A percentile compares a stretch with the other conserved stretches of the same genome.
Evolutionary conservation across 495 filamentous ascomycete species (phyloP).

Genomic region (Penicillium nucicola): DNA sequence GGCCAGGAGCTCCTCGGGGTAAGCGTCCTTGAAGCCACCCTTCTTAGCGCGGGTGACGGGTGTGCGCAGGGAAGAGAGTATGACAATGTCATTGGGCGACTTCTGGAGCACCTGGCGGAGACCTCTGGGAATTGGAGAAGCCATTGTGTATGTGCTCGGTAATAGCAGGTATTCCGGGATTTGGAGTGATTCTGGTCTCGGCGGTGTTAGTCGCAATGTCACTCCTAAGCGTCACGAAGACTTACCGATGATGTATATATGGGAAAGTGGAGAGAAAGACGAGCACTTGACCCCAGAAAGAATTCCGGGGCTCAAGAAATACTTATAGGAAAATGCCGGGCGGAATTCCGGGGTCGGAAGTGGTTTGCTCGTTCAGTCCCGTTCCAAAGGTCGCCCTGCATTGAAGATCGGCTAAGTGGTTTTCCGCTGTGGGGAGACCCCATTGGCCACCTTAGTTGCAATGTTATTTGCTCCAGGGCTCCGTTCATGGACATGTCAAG

Average conservation of each 20-base stretch:
- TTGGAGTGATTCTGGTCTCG: conserved; percentile 1
- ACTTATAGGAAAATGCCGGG: conserved; percentile 27
- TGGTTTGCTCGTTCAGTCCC: conserved; percentile 17
- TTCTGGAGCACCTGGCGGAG: conserved; percentile 77
- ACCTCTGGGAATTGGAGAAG: conserved; percentile 58
- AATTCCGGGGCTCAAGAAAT: background rate
- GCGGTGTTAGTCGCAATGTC: background rate
- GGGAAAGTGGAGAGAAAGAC: background rate
- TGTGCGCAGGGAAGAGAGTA: conserved; percentile 84
- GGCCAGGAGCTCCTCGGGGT: conserved; percentile 84
- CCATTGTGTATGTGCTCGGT: conserved; percentile 34
- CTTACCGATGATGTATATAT: conserved; percentile 6
- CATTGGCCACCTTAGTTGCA: no score
- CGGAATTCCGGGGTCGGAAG: conserved; percentile 35
- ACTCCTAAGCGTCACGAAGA: background rate
- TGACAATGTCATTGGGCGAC: conserved; percentile 76
- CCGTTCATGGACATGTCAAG: no score
- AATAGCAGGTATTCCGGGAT: conserved; percentile 1
- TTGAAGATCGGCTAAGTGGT: conserved; percentile 45
- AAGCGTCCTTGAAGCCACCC: conserved; percentile 81
- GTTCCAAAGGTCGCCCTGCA: conserved; percentile 38
- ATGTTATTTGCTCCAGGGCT: no score
- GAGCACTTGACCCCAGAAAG: conserved; percentile 1
- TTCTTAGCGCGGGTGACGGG: conserved; percentile 78
- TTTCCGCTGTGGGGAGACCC: conserved; percentile 24